A percentile compares a stretch with the other conserved stretches of the same genome.
Conservation (phyloP, 805 yeast species). For the Kodamaea fukazawae region DNA sequence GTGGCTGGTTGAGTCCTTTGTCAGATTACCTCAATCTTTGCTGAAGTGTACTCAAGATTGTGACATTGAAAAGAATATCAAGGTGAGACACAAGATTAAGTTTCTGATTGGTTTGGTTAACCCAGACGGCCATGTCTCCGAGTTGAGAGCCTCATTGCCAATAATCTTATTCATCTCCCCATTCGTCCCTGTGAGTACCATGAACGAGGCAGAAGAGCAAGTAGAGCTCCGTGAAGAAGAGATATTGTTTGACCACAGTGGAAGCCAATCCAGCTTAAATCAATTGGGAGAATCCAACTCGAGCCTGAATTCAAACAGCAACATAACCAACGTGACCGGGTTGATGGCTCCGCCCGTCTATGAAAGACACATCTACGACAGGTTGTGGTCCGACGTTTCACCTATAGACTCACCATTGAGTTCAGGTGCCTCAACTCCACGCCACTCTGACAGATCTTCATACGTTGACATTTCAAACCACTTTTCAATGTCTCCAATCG, state of each 20-base stretch:
- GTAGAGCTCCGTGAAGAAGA: constrained; percentile 3
- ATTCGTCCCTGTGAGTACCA: constrained; percentile 67
- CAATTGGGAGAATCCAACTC: constrained; percentile 15
- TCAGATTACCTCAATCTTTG: constrained; percentile 71
- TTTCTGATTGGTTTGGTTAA: constrained; percentile 76
- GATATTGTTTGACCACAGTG: constrained; percentile 4
- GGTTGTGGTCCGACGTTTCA: constrained; percentile 67
- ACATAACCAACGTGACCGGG: constrained; percentile 26
- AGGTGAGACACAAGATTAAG: constrained; percentile 85
- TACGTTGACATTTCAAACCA: constrained; percentile 18
- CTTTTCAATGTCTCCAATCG: constrained; percentile 39
- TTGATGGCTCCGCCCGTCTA: constrained; percentile 83
- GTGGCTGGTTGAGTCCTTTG: constrained; percentile 69
- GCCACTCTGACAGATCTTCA: constrained; percentile 11
- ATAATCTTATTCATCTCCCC: constrained; percentile 74
- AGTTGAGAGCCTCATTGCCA: constrained; percentile 87
- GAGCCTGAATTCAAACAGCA: constrained; percentile 1
- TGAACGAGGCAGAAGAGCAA: constrained; percentile 25
- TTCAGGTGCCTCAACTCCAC: constrained; percentile 44
- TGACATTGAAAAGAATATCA: constrained; percentile 62
- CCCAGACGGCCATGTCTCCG: constrained; percentile 91
- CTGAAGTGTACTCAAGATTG: constrained; percentile 85
- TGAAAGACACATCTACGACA: constrained; percentile 76
- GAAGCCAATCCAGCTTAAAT: constrained; percentile 20
- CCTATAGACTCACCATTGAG: constrained; percentile 46